Percentiles rank a stretch among this genome's conserved stretches.
Conservation (phyloP, 2,329 filamentous ascomycete genomes). For the Colletotrichum neosansevieriae region DNA sequence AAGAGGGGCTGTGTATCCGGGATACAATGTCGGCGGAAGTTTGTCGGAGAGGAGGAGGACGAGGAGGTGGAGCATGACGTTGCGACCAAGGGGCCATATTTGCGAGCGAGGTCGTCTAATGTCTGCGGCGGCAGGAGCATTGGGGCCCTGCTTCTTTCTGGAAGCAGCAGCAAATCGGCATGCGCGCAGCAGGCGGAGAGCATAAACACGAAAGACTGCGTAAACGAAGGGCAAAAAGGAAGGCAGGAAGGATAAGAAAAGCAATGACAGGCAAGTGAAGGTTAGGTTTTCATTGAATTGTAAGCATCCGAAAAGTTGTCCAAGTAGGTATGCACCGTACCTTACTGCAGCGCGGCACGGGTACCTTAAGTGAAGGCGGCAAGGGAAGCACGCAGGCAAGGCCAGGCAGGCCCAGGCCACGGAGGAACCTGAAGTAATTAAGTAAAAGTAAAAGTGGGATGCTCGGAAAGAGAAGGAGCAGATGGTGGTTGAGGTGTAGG, state of each 20-base stretch:
- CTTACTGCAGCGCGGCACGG: constrained; percentile 4
- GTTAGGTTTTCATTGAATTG: constrained; percentile 23
- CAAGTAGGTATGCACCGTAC: not conserved
- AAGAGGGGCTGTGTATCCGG: constrained; percentile 52
- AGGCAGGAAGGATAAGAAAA: not conserved
- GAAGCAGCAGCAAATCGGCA: constrained; percentile 17
- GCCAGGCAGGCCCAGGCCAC: not conserved
- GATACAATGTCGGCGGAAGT: constrained; percentile 49
- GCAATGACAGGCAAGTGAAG: not conserved
- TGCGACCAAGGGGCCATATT: constrained; percentile 50
- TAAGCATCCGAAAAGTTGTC: not conserved
- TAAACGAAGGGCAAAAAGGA: not conserved
- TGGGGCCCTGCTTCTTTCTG: constrained; percentile 9
- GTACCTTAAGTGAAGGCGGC: not conserved
- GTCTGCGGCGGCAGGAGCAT: constrained; percentile 38
- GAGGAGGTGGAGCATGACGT: constrained; percentile 42
- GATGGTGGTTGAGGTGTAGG: constrained; percentile 4
- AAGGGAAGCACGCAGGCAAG: not conserved
- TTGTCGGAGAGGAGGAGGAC: constrained; percentile 38
- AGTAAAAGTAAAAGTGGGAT: constrained; percentile 11
- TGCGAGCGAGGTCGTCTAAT: constrained; percentile 40
- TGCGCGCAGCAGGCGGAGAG: constrained; percentile 1
- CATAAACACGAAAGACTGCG: not conserved
- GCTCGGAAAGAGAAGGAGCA: constrained; percentile 7
- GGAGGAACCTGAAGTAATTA: constrained; percentile 12